These are phyloP conservation scores for Nephromyces sp. DNA, from an alignment of 169 alveolate genomes.

Conservation along the genomic window DNA sequence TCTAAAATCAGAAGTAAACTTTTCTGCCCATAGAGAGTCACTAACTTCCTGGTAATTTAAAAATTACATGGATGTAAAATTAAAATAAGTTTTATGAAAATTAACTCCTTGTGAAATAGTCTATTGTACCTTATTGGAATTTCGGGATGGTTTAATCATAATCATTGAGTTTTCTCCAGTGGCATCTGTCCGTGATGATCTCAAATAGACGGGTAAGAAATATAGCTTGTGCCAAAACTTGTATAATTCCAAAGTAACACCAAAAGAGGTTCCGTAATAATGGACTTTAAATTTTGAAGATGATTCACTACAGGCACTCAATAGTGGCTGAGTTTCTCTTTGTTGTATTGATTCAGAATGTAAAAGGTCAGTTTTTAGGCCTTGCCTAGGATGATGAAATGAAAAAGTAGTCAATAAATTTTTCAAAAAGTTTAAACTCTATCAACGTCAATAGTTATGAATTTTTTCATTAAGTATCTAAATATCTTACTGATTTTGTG, in stretches of 20 bases:
- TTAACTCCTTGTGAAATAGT: too few species aligned
- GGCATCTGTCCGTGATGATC: constrained; percentile 87
- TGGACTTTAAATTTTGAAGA: constrained; percentile 57
- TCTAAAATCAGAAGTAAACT: constrained; percentile 32
- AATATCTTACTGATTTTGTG: not conserved
- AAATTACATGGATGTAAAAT: too few species aligned
- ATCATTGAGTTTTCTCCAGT: constrained; percentile 94
- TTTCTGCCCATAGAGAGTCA: constrained; percentile 19
- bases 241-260: constrained; percentile 80
- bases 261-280: constrained; percentile 94
- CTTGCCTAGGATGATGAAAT: not conserved
- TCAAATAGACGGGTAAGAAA: constrained; percentile 81
- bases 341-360: not conserved
- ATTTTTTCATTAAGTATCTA: not conserved
- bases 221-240: constrained; percentile 88
- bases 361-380: too few species aligned
- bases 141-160: constrained; percentile 74
- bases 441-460: not conserved
- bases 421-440: not conserved
- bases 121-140: too few species aligned
- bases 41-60: too few species aligned
- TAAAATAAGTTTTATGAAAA: too few species aligned
- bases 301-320: constrained; percentile 61
- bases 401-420: not conserved
- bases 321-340: constrained; percentile 31